Base-by-base conservation (phyloP, 305 asterid genomes). In the Solanum hybrid region DNA sequence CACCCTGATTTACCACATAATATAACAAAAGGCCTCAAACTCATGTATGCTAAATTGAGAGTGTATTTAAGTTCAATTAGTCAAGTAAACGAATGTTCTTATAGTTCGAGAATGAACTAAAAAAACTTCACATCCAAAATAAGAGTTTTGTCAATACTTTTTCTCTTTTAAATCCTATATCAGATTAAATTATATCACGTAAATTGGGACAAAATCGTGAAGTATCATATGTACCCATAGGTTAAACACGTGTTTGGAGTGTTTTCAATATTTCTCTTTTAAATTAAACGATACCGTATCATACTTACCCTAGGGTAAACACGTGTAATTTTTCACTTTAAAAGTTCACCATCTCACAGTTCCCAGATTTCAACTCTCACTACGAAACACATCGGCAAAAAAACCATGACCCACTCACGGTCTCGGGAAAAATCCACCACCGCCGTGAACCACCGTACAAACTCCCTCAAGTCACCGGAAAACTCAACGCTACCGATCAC, bases 11-110 rank as follows among this genome's bases (percentile, higher is more conserved):
- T 40, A 11, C 5, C 15, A 40, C 5, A 40, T 4, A 11, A 3
- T 1, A 11, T 40, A 45, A 14, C 19, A 4, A 14, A 45, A 1
- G 19, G 1, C 2, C 7, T 45, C 19, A 45, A 45, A 45, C 0
- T 45, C 3, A 51, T 15, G 22, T 51, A 51, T 1, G 17, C 9
- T 0, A 15, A 51, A 51, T 45, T 45, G 1, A 5, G 3, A 0
- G 3, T 51, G 0, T 5, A 51, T 51, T 51, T 51, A 51, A 15
- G 0, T 51, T 15, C 9, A 51, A 0, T 15, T 5, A 51, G 0
- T 51, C 9, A 15, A 51, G 0, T 51, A 2, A 51, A 51, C 4
- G 0, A 13, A 0, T 5, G 0, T 0, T 6, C 22, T 51, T 15
- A 17, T 15, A 17, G 0, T 51, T 5, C n/a, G 3, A 51, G 9